Evolutionary conservation across 1,284 basidiomycete genomes (phyloP).

Genomic region (Leccinum griseonigrum): DNA sequence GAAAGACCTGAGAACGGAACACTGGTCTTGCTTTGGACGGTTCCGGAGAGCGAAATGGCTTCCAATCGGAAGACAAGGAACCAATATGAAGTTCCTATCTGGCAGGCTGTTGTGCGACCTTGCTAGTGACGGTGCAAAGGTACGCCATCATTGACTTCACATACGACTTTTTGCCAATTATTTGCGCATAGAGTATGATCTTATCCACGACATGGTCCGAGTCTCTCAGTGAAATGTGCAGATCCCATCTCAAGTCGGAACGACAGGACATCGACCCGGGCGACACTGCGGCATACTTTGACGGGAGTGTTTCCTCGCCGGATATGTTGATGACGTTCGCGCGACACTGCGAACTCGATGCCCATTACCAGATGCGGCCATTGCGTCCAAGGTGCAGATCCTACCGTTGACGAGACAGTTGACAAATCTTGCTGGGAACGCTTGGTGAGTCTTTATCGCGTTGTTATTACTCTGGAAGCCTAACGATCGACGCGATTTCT

Average conservation of each 20-base stretch:
- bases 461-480: slow-evolving; percentile 31
- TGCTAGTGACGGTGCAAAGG: slow-evolving; percentile 92
- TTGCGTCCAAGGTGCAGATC: slow-evolving; percentile 88
- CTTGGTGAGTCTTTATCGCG: slow-evolving; percentile 61
- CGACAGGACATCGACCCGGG: slow-evolving; percentile 95
- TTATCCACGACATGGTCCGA: slow-evolving; percentile 85
- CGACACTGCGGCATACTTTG: slow-evolving; percentile 90
- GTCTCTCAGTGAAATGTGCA: slow-evolving; percentile 95
- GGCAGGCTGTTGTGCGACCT: slow-evolving; percentile 92
- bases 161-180: not conserved
- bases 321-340: slow-evolving; percentile 86
- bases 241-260: slow-evolving; percentile 82
- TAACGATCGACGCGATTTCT: not conserved
- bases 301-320: slow-evolving; percentile 77
- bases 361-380: slow-evolving; percentile 93
- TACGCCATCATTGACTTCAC: slow-evolving; percentile 31
- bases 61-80: slow-evolving; percentile 78
- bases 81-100: slow-evolving; percentile 80
- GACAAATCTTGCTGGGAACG: slow-evolving; percentile 97
- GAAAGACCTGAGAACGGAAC: slow-evolving; percentile 85
- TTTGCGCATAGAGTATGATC: slow-evolving; percentile 77
- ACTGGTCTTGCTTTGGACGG: slow-evolving; percentile 94
- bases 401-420: slow-evolving; percentile 89
- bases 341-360: slow-evolving; percentile 89
- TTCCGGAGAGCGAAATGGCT: slow-evolving; percentile 87